These are phyloP conservation scores for Pseudocercospora ulei DNA, from an alignment of 2,329 filamentous ascomycete species.

Conservation along the genomic window DNA sequence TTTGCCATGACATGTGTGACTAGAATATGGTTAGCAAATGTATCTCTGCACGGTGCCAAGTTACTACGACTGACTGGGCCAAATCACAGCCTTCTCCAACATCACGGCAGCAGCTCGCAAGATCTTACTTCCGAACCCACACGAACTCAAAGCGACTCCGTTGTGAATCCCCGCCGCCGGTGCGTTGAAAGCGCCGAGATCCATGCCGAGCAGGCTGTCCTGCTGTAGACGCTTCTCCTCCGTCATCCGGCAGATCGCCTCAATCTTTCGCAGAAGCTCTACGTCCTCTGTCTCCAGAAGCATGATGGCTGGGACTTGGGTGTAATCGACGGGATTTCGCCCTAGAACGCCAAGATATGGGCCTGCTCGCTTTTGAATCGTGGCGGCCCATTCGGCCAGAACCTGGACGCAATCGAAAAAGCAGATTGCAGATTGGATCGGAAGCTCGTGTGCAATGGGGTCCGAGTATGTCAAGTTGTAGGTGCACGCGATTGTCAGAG, in stretches of 20 bases:
- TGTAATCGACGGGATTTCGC: constrained; percentile 66
- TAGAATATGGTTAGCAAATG: constrained; percentile 29
- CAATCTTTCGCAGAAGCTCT: constrained; percentile 72
- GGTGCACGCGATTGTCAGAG: constrained; percentile 77
- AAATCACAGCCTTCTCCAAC: constrained; percentile 79
- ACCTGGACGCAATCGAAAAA: constrained; percentile 91
- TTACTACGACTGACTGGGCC: constrained; percentile 60
- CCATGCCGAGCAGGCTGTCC: constrained; percentile 48
- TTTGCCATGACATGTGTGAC: constrained; percentile 61
- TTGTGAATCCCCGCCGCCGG: constrained; percentile 38
- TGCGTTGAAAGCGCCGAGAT: constrained; percentile 39
- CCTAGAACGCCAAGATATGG: constrained; percentile 79
- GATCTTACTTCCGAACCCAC: constrained; percentile 75
- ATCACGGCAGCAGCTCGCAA: constrained; percentile 75
- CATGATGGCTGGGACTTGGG: constrained; percentile 76
- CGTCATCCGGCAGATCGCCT: constrained; percentile 64
- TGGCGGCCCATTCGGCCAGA: constrained; percentile 85
- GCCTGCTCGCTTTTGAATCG: constrained; percentile 87
- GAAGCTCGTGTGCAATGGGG: constrained; percentile 70
- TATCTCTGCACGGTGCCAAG: constrained; percentile 22
- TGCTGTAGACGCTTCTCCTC: constrained; percentile 59
- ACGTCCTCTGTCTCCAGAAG: constrained; percentile 85
- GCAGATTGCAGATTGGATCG: constrained; percentile 83
- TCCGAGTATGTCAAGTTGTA: constrained; percentile 78
- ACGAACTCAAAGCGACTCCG: constrained; percentile 42